Conservation (phyloP, 169 alveolate species). For the Pseudocohnilembus persalinus region DNA sequence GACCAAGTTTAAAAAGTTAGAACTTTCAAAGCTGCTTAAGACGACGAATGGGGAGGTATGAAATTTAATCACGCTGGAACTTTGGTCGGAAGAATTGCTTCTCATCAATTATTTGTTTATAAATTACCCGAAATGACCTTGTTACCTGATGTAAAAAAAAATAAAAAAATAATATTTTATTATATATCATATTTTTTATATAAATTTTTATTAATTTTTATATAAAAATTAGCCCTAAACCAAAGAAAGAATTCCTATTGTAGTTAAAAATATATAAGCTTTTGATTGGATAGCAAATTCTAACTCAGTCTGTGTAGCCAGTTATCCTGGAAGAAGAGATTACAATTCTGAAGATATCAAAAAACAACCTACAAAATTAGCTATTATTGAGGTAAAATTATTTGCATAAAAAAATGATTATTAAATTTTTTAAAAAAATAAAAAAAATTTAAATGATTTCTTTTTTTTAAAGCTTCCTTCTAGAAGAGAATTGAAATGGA, state of each 20-base stretch:
- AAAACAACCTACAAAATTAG: constrained; percentile 7
- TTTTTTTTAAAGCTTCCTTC: constrained; percentile 22
- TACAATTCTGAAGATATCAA: background rate
- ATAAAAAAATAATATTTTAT: too few species aligned
- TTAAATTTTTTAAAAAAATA: background rate
- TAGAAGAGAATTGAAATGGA: constrained; percentile 30
- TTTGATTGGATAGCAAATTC: constrained; percentile 1
- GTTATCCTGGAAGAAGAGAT: constrained; percentile 7
- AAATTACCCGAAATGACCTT: constrained; percentile 20
- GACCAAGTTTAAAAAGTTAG: constrained; percentile 1
- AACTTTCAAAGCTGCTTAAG: constrained; percentile 15
- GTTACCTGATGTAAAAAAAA: background rate
- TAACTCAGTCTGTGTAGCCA: background rate
- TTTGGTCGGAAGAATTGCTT: constrained; percentile 11
- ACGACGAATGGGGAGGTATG: constrained; percentile 2
- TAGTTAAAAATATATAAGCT: constrained; percentile 6
- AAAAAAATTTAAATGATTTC: background rate
- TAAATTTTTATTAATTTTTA: too few species aligned
- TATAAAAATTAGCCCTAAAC: background rate
- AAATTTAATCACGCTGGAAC: constrained; percentile 18
- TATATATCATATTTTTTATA: background rate
- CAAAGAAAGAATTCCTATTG: background rate
- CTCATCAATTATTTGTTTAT: constrained; percentile 6
- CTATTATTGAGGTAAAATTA: constrained; percentile 14
- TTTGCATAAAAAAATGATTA: background rate